These are phyloP conservation scores for Leptodermis oblonga DNA, from an alignment of 257 asterid genomes.

Conservation along the genomic window DNA sequence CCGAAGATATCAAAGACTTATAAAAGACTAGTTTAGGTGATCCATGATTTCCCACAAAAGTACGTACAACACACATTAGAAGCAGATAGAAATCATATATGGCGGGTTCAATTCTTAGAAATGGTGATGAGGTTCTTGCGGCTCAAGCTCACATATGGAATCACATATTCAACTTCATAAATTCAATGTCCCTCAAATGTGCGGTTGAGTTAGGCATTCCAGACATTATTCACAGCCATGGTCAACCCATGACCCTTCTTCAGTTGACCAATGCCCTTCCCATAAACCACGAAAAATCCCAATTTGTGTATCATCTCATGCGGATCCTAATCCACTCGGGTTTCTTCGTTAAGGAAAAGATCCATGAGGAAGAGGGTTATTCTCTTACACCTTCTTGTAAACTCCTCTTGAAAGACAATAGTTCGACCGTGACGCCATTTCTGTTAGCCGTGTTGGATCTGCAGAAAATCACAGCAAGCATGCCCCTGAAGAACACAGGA, in stretches of 20 bases:
- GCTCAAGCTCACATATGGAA: constrained; percentile 39
- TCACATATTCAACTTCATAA: constrained; percentile 28
- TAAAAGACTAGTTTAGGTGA: no score
- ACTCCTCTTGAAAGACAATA: constrained; percentile 21
- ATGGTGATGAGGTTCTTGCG: constrained; percentile 18
- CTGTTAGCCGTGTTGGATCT: constrained; percentile 20
- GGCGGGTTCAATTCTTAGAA: neutral
- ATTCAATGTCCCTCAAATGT: constrained; percentile 29
- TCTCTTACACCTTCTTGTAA: constrained; percentile 17
- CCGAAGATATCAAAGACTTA: no score
- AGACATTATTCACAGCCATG: constrained; percentile 25
- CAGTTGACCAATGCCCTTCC: constrained; percentile 17
- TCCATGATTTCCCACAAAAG: no score
- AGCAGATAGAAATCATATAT: no score
- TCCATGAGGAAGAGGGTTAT: neutral
- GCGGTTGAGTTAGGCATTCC: constrained; percentile 34
- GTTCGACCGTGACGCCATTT: constrained; percentile 8
- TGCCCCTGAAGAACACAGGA: no score
- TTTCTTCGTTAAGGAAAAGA: constrained; percentile 13
- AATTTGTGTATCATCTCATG: constrained; percentile 24
- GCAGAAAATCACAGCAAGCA: no score
- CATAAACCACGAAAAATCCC: constrained; percentile 14
- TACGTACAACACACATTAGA: no score
- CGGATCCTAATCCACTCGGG: constrained; percentile 25
- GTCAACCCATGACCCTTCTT: constrained; percentile 22